Evolutionary conservation across 495 filamentous ascomycete genomes (phyloP), one percentile per base, ranked within the genome.

Genomic region (Chaetomium fimeti): DNA sequence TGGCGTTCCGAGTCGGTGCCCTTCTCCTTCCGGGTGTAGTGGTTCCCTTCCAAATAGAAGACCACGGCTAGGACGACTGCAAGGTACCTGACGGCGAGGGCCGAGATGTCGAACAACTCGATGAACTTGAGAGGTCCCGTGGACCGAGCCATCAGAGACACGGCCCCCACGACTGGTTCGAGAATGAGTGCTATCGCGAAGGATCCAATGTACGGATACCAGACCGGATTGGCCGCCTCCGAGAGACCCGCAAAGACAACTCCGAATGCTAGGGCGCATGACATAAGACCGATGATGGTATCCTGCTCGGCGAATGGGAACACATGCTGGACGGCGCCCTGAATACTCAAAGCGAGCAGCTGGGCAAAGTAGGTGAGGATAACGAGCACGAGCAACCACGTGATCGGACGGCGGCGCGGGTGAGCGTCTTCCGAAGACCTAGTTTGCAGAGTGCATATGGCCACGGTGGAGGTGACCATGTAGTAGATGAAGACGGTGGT

Each of bases 161-260:
- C 42, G 22, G 61, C 66, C 40, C 77, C 71, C 29, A 85, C 69
- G 42, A 74, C 69, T 0, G 77, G 68, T 71, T 89, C 86, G 7
- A 81, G 78, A 15, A 79, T 56, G 7, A 87, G 69, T 18, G 78
- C 81, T 25, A 88, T 63, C 25, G 81, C 66, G 77, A 86, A 85
- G 7, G 82, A 79, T 13, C 84, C 85, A 42, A 78, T 81, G 64
- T 83, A 87, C 0, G 85, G 84, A 62, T 88, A 85, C 86, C 86
- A 88, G 20, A 87, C 82, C 12, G 79, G 76, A 52, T 78, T 77
- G 52, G 73, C 58, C 18, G 75, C 73, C 49, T 83, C 81, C 25
- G 75, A 73, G 7, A 88, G 74, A 9, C 77, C 77, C 25, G 82
- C 76, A 64, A 83, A 76, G 60, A 86, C 75, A 27, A 85, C 74